These are phyloP conservation scores for Mycena filopes DNA, from an alignment of 768 basidiomycete genomes.

Conservation along the genomic window DNA sequence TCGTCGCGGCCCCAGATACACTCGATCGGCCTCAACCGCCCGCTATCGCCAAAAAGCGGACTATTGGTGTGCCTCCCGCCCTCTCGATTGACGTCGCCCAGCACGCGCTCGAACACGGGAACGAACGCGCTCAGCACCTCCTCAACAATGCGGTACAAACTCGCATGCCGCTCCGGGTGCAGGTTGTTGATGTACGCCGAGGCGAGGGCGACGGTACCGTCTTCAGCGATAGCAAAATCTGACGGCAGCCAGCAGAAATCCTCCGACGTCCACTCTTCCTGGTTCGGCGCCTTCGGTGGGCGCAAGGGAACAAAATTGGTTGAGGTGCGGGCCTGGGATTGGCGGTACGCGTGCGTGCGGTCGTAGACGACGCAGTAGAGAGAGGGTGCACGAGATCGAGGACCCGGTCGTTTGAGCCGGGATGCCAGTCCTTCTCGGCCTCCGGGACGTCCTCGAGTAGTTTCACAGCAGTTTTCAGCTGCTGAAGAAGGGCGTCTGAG, in stretches of 20 bases:
- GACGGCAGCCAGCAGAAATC: conserved; percentile 41
- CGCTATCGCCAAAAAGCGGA: background rate
- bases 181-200: conserved; percentile 42
- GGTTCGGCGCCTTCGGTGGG: background rate
- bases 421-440: conserved; percentile 49
- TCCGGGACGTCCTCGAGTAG: conserved; percentile 49
- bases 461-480: conserved; percentile 39
- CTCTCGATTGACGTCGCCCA: conserved; percentile 24
- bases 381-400: conserved; percentile 51
- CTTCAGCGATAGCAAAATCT: conserved; percentile 36
- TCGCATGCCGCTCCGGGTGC: conserved; percentile 27
- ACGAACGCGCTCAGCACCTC: conserved; percentile 32
- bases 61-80: background rate
- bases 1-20: conserved; percentile 13
- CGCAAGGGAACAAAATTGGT: conserved; percentile 12
- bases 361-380: conserved; percentile 53
- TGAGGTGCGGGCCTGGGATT: background rate
- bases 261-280: conserved; percentile 21
- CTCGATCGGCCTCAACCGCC: background rate
- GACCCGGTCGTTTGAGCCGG: conserved; percentile 8
- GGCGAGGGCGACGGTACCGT: conserved; percentile 31
- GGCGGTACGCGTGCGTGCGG: conserved; percentile 33
- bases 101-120: conserved; percentile 40
- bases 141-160: conserved; percentile 34
- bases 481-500: background rate